A percentile compares a stretch with the other conserved stretches of the same genome.
Conservation (phyloP, 2,329 filamentous ascomycete species). For the Xylaria sp. region DNA sequence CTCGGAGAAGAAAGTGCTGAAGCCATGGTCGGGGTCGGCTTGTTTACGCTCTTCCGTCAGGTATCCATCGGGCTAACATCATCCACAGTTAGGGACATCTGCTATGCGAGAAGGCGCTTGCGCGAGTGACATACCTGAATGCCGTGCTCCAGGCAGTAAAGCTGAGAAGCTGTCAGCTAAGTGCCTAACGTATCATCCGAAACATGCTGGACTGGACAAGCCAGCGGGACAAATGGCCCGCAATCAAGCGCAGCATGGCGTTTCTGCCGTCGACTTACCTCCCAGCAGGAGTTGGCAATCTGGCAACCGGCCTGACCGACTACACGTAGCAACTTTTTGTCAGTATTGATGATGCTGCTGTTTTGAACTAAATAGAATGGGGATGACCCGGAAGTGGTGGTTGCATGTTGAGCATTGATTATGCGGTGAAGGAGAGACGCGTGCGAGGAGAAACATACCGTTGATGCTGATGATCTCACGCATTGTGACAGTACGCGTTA, state of each 20-base stretch:
- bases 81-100: slow-evolving; percentile 45
- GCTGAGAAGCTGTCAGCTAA: slow-evolving; percentile 64
- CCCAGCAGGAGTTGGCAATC: slow-evolving; percentile 99
- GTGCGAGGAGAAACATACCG: slow-evolving; percentile 70
- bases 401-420: slow-evolving; percentile 43
- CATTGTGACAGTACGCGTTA: slow-evolving; percentile 71
- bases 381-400: slow-evolving; percentile 37
- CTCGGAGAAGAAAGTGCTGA: slow-evolving; percentile 99
- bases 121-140: slow-evolving; percentile 79
- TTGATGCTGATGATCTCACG: slow-evolving; percentile 99
- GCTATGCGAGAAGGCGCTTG: slow-evolving; percentile 28
- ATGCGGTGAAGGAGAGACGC: slow-evolving; percentile 59
- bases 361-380: slow-evolving; percentile 22
- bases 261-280: slow-evolving; percentile 73
- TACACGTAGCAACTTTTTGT: slow-evolving; percentile 65
- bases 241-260: slow-evolving; percentile 13
- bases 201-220: slow-evolving; percentile 31
- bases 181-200: slow-evolving; percentile 43
- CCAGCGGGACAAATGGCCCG: slow-evolving; percentile 13
- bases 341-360: slow-evolving; percentile 55
- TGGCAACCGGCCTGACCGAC: slow-evolving; percentile 99
- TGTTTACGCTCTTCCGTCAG: slow-evolving; percentile 98
- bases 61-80: slow-evolving; percentile 89
- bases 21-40: slow-evolving; percentile 92
- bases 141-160: slow-evolving; percentile 99